phyloP scores from a whole-genome alignment of 805 yeast genomes.

The Schizosaccharomyces cryophilus region DNA sequence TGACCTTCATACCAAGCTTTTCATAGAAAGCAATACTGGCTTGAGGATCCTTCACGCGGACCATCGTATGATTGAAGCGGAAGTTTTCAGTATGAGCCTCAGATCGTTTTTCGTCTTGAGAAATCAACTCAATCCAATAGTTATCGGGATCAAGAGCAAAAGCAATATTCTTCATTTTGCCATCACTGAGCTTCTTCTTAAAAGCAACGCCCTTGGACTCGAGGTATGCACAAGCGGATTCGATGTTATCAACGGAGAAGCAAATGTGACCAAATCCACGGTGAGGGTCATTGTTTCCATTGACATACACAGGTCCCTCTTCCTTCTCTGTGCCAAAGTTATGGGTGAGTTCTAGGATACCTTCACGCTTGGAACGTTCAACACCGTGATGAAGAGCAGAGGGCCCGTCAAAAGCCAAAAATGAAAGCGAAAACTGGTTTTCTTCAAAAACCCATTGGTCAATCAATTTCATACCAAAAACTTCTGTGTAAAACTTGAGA shows the following conservation, averaged over 20 bases:
- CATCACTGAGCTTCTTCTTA: conserved; percentile 66
- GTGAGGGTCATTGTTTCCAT: conserved; percentile 65
- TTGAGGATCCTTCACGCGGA: conserved; percentile 67
- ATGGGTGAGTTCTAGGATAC: conserved; percentile 67
- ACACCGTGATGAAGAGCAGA: not conserved
- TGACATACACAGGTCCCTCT: conserved; percentile 17
- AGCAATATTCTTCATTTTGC: conserved; percentile 78
- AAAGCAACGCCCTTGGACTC: conserved; percentile 41
- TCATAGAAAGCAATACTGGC: conserved; percentile 60
- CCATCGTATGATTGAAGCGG: conserved; percentile 12
- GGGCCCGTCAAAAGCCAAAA: conserved; percentile 1
- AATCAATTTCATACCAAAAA: conserved; percentile 49
- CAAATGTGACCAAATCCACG: conserved; percentile 92
- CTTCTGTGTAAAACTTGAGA: conserved; percentile 43
- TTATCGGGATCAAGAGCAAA: conserved; percentile 89
- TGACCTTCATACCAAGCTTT: conserved; percentile 56
- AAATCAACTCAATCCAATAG: conserved; percentile 80
- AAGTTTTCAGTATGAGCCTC: conserved; percentile 21
- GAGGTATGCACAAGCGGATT: conserved; percentile 31
- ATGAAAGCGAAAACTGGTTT: conserved; percentile 21
- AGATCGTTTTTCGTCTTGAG: conserved; percentile 22
- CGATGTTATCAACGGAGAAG: conserved; percentile 61
- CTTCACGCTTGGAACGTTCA: conserved; percentile 18
- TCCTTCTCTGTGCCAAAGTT: conserved; percentile 41
- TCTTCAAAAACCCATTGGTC: conserved; percentile 27